These are phyloP conservation scores for Aegle marmelos DNA, from an alignment of 345 rosid genomes.

Conservation along the genomic window DNA sequence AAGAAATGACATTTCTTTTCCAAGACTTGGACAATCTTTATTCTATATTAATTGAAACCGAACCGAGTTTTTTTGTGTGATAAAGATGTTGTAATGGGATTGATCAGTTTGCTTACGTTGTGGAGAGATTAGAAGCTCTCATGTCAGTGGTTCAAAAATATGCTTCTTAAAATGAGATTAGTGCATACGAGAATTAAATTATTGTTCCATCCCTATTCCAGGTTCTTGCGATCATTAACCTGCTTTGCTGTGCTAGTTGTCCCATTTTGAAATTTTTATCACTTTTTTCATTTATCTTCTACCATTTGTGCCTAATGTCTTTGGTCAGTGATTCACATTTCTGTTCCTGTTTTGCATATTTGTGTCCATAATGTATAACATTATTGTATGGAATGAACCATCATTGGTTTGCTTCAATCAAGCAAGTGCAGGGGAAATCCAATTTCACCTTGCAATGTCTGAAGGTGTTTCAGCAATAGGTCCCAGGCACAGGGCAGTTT, in stretches of 20 bases:
- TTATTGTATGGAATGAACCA: neutral
- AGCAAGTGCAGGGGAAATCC: conserved; percentile 59
- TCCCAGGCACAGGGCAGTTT: conserved; percentile 57
- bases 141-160: neutral
- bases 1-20: too few species aligned
- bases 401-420: conserved; percentile 18
- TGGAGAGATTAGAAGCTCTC: neutral
- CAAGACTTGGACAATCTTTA: too few species aligned
- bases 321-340: neutral
- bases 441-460: conserved; percentile 59
- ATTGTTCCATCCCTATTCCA: neutral
- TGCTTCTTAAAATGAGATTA: neutral
- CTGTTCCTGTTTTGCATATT: neutral
- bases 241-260: neutral
- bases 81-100: neutral
- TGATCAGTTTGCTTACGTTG: neutral
- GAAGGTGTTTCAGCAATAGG: conserved; percentile 60
- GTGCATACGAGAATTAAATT: neutral
- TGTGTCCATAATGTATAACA: neutral
- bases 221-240: neutral
- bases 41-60: too few species aligned
- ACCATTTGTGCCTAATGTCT: neutral
- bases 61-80: too few species aligned
- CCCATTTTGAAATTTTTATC: neutral
- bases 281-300: neutral